Percentiles rank a stretch among this genome's conserved stretches.
Conservation (phyloP, 1,139 yeast genomes). For the Cylindricascospora bacillispora region DNA sequence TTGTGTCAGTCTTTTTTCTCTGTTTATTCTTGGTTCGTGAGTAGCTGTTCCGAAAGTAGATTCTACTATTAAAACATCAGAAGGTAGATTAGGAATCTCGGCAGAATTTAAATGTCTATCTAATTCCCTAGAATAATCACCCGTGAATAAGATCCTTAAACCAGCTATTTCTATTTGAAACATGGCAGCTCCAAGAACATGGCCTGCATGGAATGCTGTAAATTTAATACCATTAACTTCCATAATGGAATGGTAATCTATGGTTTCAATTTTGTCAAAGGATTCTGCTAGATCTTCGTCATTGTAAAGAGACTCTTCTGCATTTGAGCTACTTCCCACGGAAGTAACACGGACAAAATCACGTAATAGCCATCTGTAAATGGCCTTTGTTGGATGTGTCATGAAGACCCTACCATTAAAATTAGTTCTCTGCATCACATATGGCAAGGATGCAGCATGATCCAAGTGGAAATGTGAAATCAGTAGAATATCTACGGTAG, state of each 20-base stretch:
- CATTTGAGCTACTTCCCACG: constrained; percentile 37
- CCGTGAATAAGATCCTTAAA: constrained; percentile 76
- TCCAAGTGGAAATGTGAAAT: constrained; percentile 94
- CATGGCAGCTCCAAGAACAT: constrained; percentile 98
- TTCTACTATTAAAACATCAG: constrained; percentile 86
- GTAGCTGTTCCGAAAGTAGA: constrained; percentile 98
- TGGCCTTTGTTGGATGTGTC: constrained; percentile 99
- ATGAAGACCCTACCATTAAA: constrained; percentile 92
- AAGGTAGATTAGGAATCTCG: constrained; percentile 80
- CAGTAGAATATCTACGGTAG: constrained; percentile 72
- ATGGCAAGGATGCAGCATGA: constrained; percentile 95
- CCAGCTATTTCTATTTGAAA: constrained; percentile 92
- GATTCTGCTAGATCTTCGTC: constrained; percentile 85
- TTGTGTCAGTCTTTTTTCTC: constrained; percentile 69
- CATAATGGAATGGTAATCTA: constrained; percentile 89
- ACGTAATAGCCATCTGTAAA: constrained; percentile 84
- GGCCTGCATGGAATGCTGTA: constrained; percentile 98
- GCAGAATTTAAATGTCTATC: constrained; percentile 93
- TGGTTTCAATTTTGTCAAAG: constrained; percentile 81
- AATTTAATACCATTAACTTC: constrained; percentile 81
- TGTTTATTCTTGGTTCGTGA: constrained; percentile 78
- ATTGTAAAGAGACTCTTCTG: constrained; percentile 53
- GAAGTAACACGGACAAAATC: constrained; percentile 91
- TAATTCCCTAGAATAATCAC: constrained; percentile 92
- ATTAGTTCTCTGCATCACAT: constrained; percentile 93